Base-by-base conservation (phyloP, 371 early-diverging fungal genomes). In the Mortierella sp. region DNA sequence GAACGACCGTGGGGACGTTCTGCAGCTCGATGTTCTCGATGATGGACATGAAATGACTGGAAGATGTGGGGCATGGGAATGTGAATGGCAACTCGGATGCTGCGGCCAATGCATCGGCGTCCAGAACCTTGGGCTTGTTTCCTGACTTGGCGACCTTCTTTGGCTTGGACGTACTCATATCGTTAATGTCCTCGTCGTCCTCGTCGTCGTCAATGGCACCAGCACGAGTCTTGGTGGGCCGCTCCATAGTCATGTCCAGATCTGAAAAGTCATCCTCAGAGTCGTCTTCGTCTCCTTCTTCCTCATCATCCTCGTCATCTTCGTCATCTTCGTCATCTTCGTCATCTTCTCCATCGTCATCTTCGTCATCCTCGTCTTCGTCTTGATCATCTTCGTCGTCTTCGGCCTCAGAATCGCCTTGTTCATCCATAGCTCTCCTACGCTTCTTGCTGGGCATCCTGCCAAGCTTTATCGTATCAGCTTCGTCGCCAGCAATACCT, bases 21-120 rank as follows among this genome's bases (percentile, higher is more conserved):
- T 88, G 86, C 5, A 86, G 60, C 0, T 78, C 70, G 24, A 88
- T 82, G 41, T 80, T 85, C 19, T 87, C 67, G 24, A 89, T 60
- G 40, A 91, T 79, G 27, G 71, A 64, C n/a, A 90, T 54, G 59
- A 94, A 90, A 43, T 88, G 86, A 17, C 81, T 82, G 60, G 90
- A 87, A 7, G 88, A 83, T 0, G 80, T 79, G 5, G 98, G 96
- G 47, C 93, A 92, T 10, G 86, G 81, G 71, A 96, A 95, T 7
- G 92, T 94, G 67, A 79, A 97, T 0, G 96, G 96, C 25, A 96
- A 77, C 60, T 92, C 92, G 7, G 67, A 53, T 14, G 66, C 71
- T 3, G 81, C 80, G 8, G 66, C 53, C 5, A 64, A 27, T 17
- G 60, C 65, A 21, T 68, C 76, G 5, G 54, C 49, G 7, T 59